Percentiles rank a stretch among this genome's conserved stretches.
These are phyloP conservation scores for Leccinum imitatum DNA, from an alignment of 768 basidiomycete species.

Conservation along the genomic window DNA sequence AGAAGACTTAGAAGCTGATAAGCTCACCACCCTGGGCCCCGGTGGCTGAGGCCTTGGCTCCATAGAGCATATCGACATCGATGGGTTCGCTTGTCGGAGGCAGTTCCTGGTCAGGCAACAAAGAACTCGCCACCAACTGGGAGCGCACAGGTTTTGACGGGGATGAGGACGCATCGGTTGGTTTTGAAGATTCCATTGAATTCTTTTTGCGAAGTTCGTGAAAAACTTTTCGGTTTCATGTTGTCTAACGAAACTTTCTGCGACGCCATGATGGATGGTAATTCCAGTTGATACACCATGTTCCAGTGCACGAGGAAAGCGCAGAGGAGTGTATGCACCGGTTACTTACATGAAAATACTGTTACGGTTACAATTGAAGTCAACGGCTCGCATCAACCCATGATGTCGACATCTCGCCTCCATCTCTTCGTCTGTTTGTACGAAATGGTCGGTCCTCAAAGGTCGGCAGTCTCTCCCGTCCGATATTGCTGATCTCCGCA, in stretches of 20 bases:
- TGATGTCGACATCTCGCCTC: no score
- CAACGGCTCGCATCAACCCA: no score
- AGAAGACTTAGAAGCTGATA: not conserved
- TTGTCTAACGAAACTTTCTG: slow-evolving; percentile 30
- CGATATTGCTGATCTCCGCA: no score
- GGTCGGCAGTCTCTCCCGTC: no score
- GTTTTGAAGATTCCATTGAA: slow-evolving; percentile 12
- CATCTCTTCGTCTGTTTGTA: no score
- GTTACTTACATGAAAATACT: no score
- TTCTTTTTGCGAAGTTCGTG: slow-evolving; percentile 53
- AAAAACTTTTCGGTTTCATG: slow-evolving; percentile 69
- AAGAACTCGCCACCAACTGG: slow-evolving; percentile 40
- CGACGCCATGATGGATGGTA: no score
- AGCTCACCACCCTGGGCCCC: slow-evolving; percentile 34
- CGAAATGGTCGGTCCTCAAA: no score
- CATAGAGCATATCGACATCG: slow-evolving; percentile 67
- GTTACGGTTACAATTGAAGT: no score
- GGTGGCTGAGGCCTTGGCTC: slow-evolving; percentile 40
- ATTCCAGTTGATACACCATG: no score
- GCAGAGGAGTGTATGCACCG: no score
- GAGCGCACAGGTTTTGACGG: slow-evolving; percentile 37
- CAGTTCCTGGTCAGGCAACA: slow-evolving; percentile 47
- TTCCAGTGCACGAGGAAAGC: no score
- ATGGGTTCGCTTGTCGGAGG: slow-evolving; percentile 79
- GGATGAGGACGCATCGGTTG: slow-evolving; percentile 30